Conservation (phyloP, 1,139 yeast species). For the Wickerhamomyces sp. region DNA sequence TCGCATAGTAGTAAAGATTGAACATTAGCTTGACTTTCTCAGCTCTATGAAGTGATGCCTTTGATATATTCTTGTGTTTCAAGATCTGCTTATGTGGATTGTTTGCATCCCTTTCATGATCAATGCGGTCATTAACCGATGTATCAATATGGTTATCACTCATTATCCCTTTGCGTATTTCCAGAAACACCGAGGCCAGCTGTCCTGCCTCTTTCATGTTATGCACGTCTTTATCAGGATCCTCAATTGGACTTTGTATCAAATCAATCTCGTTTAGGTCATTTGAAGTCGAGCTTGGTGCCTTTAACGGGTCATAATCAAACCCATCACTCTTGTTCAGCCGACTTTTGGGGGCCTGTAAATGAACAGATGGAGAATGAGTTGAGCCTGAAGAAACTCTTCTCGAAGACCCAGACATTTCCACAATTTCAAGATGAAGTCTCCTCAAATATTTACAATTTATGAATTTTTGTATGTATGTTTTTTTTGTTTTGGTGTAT, state of each 20-base stretch:
- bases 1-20: constrained; percentile 45
- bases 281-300: too few species aligned
- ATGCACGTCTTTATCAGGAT: constrained; percentile 4
- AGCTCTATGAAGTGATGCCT: constrained; percentile 45
- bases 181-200: constrained; percentile 39
- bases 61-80: constrained; percentile 23
- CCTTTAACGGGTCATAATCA: constrained; percentile 20
- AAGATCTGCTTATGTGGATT: constrained; percentile 5
- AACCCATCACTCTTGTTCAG: constrained; percentile 18
- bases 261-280: too few species aligned
- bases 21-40: constrained; percentile 49
- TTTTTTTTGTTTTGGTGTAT: background rate
- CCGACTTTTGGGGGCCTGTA: background rate
- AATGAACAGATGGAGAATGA: background rate
- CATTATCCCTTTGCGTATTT: constrained; percentile 39
- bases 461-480: background rate
- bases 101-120: constrained; percentile 14
- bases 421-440: background rate
- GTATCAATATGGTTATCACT: constrained; percentile 36
- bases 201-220: constrained; percentile 38
- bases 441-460: background rate
- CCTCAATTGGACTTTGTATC: background rate
- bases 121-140: constrained; percentile 12
- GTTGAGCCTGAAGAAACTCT: background rate
- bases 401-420: background rate